Percentiles rank a stretch among this genome's conserved stretches.
Conservation (phyloP, 805 yeast genomes). For the Grigorovia yakushimaensis region DNA sequence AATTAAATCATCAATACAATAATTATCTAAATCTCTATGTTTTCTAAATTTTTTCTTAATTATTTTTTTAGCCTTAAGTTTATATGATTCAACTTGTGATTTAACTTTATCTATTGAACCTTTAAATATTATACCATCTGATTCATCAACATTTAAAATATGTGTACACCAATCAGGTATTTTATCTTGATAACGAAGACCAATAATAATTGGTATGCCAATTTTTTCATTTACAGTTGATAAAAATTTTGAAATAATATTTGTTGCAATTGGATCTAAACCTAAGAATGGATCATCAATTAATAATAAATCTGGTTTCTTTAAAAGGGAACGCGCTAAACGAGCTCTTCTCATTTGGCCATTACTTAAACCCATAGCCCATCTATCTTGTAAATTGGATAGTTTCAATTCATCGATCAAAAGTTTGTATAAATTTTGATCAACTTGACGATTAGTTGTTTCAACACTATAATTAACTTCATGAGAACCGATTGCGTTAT, state of each 20-base stretch:
- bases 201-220: constrained; percentile 48
- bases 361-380: constrained; percentile 82
- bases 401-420: constrained; percentile 46
- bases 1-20: constrained; percentile 15
- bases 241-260: constrained; percentile 40
- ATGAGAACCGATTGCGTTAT: constrained; percentile 37
- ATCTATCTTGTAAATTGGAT: constrained; percentile 49
- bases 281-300: constrained; percentile 93
- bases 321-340: constrained; percentile 62
- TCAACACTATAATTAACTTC: constrained; percentile 31
- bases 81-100: constrained; percentile 15
- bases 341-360: constrained; percentile 92
- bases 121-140: constrained; percentile 38
- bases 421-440: constrained; percentile 30
- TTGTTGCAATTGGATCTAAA: constrained; percentile 65
- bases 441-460: constrained; percentile 20
- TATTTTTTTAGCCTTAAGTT: constrained; percentile 8
- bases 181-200: constrained; percentile 65
- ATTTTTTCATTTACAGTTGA: constrained; percentile 7
- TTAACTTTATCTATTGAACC: constrained; percentile 35
- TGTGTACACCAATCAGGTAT: constrained; percentile 76
- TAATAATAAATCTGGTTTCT: constrained; percentile 53
- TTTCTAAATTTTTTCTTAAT: not conserved
- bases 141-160: constrained; percentile 49
- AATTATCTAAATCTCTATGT: constrained; percentile 1